These are phyloP conservation scores for Escovopsis sp. DNA, from an alignment of 2,329 filamentous ascomycete genomes.

Conservation along the genomic window DNA sequence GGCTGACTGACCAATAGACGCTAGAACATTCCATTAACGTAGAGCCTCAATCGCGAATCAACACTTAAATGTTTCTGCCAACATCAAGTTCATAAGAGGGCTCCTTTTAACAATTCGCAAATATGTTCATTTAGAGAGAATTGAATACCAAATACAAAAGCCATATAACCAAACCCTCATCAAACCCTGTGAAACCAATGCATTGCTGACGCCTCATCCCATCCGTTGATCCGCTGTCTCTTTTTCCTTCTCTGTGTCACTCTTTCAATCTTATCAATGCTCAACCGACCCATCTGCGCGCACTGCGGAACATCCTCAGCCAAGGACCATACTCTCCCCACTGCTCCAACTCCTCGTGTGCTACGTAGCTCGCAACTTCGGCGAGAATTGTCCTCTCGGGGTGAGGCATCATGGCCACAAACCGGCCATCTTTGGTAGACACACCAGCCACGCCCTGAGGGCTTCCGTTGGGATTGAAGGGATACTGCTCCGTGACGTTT, in stretches of 20 bases:
- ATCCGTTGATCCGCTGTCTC: too few species aligned
- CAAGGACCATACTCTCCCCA: constrained; percentile 79
- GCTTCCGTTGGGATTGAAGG: constrained; percentile 76
- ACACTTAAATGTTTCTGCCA: too few species aligned
- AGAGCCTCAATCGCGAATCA: too few species aligned
- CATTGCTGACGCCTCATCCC: too few species aligned
- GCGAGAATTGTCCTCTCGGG: constrained; percentile 79
- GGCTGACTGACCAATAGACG: not conserved
- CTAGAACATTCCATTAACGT: not conserved
- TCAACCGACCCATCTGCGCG: constrained; percentile 70
- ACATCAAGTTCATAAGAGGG: too few species aligned
- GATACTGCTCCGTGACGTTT: constrained; percentile 66
- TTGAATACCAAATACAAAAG: too few species aligned
- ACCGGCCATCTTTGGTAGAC: constrained; percentile 60
- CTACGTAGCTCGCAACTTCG: constrained; percentile 63
- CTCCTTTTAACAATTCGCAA: too few species aligned
- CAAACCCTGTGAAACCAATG: not conserved
- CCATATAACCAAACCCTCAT: not conserved
- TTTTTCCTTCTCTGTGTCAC: too few species aligned
- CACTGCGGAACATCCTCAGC: constrained; percentile 75
- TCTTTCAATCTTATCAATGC: too few species aligned
- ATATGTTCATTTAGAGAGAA: too few species aligned
- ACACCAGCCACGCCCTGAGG: constrained; percentile 71
- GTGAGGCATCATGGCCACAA: constrained; percentile 86
- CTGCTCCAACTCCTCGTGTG: constrained; percentile 38